Percentiles rank a stretch among this genome's conserved stretches.
These are phyloP conservation scores for Claviceps africana DNA, from an alignment of 2,329 filamentous ascomycete species.

Conservation along the genomic window DNA sequence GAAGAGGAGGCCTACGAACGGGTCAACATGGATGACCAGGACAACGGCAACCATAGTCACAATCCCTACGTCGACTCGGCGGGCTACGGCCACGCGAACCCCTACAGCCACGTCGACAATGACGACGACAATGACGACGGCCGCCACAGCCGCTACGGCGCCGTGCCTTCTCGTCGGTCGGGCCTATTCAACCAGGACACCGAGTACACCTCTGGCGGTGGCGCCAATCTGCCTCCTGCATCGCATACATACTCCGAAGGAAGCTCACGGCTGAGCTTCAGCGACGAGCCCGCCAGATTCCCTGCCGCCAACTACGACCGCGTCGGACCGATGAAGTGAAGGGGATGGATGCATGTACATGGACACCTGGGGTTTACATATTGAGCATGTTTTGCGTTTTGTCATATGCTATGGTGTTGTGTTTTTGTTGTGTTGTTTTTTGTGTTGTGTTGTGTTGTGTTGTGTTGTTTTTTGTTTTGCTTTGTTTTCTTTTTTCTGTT, in stretches of 20 bases:
- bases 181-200: conserved; percentile 37
- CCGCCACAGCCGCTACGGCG: conserved; percentile 28
- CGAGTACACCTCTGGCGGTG: conserved; percentile 27
- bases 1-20: conserved; percentile 53
- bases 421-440: too few species aligned
- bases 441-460: too few species aligned
- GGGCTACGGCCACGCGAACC: conserved; percentile 24
- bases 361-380: conserved; percentile 2
- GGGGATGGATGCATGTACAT: conserved; percentile 3
- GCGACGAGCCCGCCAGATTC: conserved; percentile 38
- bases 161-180: conserved; percentile 22
- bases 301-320: conserved; percentile 44
- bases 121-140: conserved; percentile 27
- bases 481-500: too few species aligned
- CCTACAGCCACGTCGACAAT: conserved; percentile 24
- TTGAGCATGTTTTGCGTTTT: background rate
- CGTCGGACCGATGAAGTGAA: conserved; percentile 21
- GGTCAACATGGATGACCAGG: conserved; percentile 42
- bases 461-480: background rate
- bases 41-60: conserved; percentile 30
- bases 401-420: too few species aligned
- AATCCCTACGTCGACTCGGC: conserved; percentile 17
- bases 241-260: conserved; percentile 3
- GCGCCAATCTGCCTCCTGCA: conserved; percentile 13
- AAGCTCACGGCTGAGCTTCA: conserved; percentile 28